phyloP scores from a whole-genome alignment of 2,329 filamentous ascomycete genomes.

The Fusarium neocosmosporiellum region DNA sequence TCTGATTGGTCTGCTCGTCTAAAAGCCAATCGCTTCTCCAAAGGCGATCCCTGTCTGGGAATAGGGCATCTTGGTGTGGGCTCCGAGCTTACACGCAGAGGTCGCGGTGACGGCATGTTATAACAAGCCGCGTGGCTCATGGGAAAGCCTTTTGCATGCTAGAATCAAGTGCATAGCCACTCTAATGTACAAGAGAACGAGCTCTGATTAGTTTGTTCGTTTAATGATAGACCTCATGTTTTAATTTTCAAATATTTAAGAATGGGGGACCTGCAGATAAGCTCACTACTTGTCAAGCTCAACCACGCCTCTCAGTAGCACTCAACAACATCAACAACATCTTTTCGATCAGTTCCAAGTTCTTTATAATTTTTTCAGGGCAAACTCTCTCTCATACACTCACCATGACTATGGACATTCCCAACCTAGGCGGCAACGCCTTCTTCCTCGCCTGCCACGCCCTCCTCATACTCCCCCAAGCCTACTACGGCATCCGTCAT shows the following conservation, averaged over 20 bases:
- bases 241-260: not conserved
- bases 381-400: not conserved
- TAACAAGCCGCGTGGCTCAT: not conserved
- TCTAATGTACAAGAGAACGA: not conserved
- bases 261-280: not conserved
- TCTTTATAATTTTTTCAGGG: not conserved
- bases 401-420: conserved; percentile 27
- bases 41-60: not conserved
- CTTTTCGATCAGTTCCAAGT: not conserved
- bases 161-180: not conserved
- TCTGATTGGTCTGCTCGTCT: conserved; percentile 30
- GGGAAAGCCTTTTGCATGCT: not conserved
- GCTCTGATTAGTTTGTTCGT: not conserved
- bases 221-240: conserved; percentile 5
- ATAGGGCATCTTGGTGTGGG: not conserved
- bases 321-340: not conserved
- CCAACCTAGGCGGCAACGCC: conserved; percentile 33
- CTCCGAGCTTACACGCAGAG: not conserved
- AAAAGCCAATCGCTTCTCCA: conserved; percentile 14
- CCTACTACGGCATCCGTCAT: conserved; percentile 51
- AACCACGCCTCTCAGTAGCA: not conserved
- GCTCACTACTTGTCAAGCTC: not conserved
- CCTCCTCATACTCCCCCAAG: conserved; percentile 56
- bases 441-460: conserved; percentile 54
- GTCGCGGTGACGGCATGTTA: not conserved